Evolutionary conservation across 2,329 filamentous ascomycete genomes (phyloP), one percentile per base, ranked within the genome.

Genomic region (Diaporthe ampelina): DNA sequence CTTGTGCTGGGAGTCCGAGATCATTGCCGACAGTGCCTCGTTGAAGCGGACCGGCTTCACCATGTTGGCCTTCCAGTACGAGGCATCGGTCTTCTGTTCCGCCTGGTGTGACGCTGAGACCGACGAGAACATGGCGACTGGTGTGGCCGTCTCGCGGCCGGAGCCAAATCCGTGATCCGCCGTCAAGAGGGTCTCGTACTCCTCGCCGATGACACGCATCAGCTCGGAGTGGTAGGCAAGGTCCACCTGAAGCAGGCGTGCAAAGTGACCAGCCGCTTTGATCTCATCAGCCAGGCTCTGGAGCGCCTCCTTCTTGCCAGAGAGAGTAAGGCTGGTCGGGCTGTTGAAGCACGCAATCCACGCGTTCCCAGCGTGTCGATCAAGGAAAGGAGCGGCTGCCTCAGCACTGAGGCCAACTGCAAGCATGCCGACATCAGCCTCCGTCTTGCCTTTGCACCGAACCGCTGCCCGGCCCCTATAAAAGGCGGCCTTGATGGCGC

Each of bases 401-500:
- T 80, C 75, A 9, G 72, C 63, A 3, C 74, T 63, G 0, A 82
- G 37, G 2, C 80, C 81, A 0, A 81, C 79, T 1, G 81, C 80
- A 29, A 82, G 72, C 81, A 83, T 82, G 6, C 81, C 82, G 0
- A 84, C 83, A 13, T 37, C 56, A 13, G 56, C 29, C 73, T 37
- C 35, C 8, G 11, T 37, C 11, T 76, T 19, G 69, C 17, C 26
- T 58, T 65, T 8, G 58, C 40, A 10, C 10, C 15, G 75, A 9
- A 63, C 59, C 4, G 78, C 77, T 4, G 77, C 79, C 8, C 73
- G 71, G 5, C 82, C 82, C 3, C 83, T 77, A 59, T 79, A 81
- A 67, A 78, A 84, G 0, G 82, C 81, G 0, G 78, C 75, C 10
- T 77, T 78, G 29, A 82, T 81, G 21, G 80, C 82, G 11, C 77